A percentile compares a stretch with the other conserved stretches of the same genome.
Conservation (phyloP, 495 filamentous ascomycete species). For the Neurospora sp. region DNA sequence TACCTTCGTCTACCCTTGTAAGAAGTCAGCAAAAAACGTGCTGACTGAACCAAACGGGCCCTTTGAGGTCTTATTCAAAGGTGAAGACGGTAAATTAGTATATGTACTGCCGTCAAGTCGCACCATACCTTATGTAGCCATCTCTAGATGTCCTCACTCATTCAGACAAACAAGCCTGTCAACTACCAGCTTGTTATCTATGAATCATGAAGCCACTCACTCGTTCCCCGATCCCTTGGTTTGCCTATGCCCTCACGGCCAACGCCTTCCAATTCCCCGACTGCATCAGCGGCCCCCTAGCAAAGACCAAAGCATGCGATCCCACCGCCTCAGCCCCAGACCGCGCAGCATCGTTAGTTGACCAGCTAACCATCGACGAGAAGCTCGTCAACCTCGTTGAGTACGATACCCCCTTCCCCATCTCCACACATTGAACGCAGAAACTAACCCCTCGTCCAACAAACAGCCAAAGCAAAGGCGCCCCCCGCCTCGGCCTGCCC, state of each 20-base stretch:
- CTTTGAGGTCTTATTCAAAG: not conserved
- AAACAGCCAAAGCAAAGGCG: conserved; percentile 23
- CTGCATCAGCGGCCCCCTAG: not conserved
- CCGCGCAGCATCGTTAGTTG: conserved; percentile 30
- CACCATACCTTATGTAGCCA: not conserved
- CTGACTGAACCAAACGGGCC: too few species aligned
- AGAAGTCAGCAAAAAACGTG: too few species aligned
- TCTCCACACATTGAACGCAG: not conserved
- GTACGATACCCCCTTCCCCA: not conserved
- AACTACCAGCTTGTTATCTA: not conserved
- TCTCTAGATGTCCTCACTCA: not conserved
- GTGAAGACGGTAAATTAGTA: not conserved
- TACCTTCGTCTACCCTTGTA: too few species aligned
- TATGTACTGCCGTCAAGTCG: not conserved
- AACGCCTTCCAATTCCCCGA: conserved; percentile 6
- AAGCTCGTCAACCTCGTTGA: conserved; percentile 26
- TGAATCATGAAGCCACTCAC: not conserved
- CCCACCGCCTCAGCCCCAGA: not conserved
- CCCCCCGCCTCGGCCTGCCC: conserved; percentile 30
- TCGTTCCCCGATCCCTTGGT: not conserved
- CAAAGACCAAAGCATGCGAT: not conserved
- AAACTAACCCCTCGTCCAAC: not conserved
- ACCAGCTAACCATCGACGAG: conserved; percentile 29
- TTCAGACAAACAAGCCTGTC: not conserved
- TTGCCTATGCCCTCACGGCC: not conserved